Base-by-base conservation (phyloP, 2,329 filamentous ascomycete genomes). In the Nothophaeocryptopus gaeumannii region DNA sequence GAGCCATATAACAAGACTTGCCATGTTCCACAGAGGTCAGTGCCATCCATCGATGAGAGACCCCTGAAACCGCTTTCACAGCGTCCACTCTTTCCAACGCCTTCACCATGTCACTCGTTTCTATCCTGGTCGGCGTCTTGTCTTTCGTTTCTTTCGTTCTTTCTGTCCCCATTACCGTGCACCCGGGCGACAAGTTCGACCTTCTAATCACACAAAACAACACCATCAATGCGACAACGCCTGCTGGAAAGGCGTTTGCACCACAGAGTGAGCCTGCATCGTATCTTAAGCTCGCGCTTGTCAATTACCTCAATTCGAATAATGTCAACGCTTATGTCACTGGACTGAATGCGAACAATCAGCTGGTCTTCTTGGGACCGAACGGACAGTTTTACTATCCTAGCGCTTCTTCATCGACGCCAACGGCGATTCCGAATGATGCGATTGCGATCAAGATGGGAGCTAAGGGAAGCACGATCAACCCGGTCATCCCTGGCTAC, bases 311-410 rank as follows among this genome's bases (percentile, higher is more conserved):
- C 38, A 50, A 53, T 9, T 67, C 65, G 2, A 51, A 56, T 0
- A 62, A 56, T 11, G 58, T 76, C 51, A 73, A 70, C 40, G 71
- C 71, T 0, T 78, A 77, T 53, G 63, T 78, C 31, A 70, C 70
- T 14, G 75, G 74, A 2, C 56, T 73, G 2, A 73, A 77, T 55
- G 58, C 61, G 1, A 55, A 67, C 11, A 63, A 65, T 1, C 58
- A 60, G 2, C 64, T 76, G 7, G 73, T 76, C 31, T 74, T 78
- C 48, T 54, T 78, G 8, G 54, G 51, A 7, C 58, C 66, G 2
- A 65, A 72, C 38, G 73, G 73, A 11, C 61, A 52, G 0, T 63
- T 72, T 39, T 66, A 71, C 29, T 76, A 77, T 47, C 75, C 74
- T 2, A 66, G 61, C 30, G 68, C 72, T 3, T 62, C 60, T 4